These are phyloP conservation scores for Pseudogymnoascus pannorum DNA, from an alignment of 2,329 filamentous ascomycete species.

Conservation along the genomic window DNA sequence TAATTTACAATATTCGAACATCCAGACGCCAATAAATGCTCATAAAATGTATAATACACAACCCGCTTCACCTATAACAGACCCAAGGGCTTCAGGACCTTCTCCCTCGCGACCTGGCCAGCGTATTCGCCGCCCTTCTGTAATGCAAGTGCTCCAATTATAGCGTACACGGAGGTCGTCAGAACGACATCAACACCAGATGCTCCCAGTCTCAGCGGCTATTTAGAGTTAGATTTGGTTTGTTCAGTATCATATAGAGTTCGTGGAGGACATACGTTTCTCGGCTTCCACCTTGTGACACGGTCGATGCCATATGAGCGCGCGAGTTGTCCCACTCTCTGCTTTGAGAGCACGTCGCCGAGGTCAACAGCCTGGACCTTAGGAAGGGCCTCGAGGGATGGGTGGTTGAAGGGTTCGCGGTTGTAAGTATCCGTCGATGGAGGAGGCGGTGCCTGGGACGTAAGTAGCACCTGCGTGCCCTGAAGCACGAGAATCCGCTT, in stretches of 20 bases:
- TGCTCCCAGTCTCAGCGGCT: conserved; percentile 58
- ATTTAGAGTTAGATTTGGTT: conserved; percentile 7
- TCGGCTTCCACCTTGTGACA: conserved; percentile 84
- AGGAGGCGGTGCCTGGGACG: conserved; percentile 20
- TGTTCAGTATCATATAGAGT: neutral
- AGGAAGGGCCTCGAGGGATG: conserved; percentile 63
- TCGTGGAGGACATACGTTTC: conserved; percentile 52
- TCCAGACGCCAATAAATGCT: conserved; percentile 12
- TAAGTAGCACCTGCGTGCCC: conserved; percentile 50
- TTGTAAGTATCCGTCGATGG: conserved; percentile 36
- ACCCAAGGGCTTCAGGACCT: conserved; percentile 32
- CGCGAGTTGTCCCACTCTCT: conserved; percentile 61
- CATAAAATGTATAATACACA: conserved; percentile 11
- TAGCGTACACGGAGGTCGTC: conserved; percentile 71
- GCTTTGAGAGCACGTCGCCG: conserved; percentile 52
- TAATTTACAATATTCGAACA: conserved; percentile 26
- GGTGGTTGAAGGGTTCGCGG: conserved; percentile 59
- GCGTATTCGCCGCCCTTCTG: conserved; percentile 78
- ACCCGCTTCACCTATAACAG: conserved; percentile 22
- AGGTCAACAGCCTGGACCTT: conserved; percentile 60
- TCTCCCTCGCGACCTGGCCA: conserved; percentile 65
- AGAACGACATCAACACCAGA: conserved; percentile 73
- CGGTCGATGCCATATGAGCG: conserved; percentile 61
- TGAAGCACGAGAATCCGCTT: conserved; percentile 54
- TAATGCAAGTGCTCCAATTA: conserved; percentile 82